Evolutionary conservation across 352 stramenopile genomes (phyloP), one percentile per base, ranked within the genome.

Genomic region (Saprolegnia parasitica): DNA sequence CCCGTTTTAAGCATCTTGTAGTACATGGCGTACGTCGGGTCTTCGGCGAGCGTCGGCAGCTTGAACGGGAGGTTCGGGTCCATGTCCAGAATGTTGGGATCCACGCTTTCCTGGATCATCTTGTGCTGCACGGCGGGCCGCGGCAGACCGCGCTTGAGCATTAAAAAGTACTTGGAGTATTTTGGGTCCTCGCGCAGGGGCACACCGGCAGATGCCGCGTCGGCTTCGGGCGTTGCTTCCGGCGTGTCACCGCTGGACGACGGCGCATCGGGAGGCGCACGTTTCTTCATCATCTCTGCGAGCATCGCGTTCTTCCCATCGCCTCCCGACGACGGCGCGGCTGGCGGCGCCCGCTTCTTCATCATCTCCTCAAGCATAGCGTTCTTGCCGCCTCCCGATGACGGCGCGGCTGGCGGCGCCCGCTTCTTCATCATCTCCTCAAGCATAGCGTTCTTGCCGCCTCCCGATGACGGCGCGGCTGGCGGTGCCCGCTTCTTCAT

Each of bases 131-230:
- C 86, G n/a, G 82, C 85, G 32, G 80, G 80, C 37, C 81, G 83
- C 2, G 86, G 80, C 13, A 93, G 75, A 1, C 86, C 86, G 67
- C 91, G 80, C 5, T 84, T 81, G 55, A 95, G 76, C 86, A 93
- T 95, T 63, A 87, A 76, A 63, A 95, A 93, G 66, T 90, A 95
- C 72, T 93, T 91, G 24, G 77, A 75, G 67, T 90, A 93, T 73
- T 91, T 93, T 6, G 63, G 63, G 26, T 70, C n/a, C 20, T 70
- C 63, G 45, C 37, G 54, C 4, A 70, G 24, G 13, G 63, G 63
- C 3, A 70, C 46, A n/a, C 11, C 46, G n/a, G 21, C 39, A 45
- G 52, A 4, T 58, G 52, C 52, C 32, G 8, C 52, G 23, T 8
- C 52, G 8, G 8, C 52, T 58, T 58, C 52, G 8, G 52, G 52